Evolutionary conservation across 805 yeast genomes (phyloP).

Genomic region (Sugiyamaella lignohabitans): DNA sequence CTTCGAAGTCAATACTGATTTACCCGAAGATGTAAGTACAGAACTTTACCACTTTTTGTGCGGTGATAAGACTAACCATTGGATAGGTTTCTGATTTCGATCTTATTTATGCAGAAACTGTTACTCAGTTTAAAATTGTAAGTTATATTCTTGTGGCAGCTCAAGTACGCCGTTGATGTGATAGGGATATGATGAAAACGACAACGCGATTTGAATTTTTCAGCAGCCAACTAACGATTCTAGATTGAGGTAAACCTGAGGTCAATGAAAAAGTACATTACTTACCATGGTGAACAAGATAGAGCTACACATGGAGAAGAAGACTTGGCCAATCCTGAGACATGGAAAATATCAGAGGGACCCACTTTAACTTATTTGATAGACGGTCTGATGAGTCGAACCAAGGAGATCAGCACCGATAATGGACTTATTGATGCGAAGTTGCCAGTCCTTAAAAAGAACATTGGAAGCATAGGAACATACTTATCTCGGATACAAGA

Average conservation of each 20-base stretch:
- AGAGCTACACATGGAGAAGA: no score
- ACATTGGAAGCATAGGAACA: conserved; percentile 9
- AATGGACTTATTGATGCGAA: neutral
- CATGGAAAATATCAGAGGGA: neutral
- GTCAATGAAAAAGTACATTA: neutral
- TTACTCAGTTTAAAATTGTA: conserved; percentile 7
- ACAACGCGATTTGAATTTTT: no score
- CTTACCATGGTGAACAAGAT: no score
- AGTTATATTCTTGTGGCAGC: no score
- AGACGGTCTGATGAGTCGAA: neutral
- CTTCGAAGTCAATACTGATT: neutral
- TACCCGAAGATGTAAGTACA: neutral
- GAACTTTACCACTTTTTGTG: no score
- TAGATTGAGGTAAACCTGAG: conserved; percentile 3
- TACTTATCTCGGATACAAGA: conserved; percentile 17
- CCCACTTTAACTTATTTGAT: neutral
- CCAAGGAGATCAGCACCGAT: neutral
- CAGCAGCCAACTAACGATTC: no score
- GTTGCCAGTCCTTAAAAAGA: conserved; percentile 6
- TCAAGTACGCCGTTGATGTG: no score
- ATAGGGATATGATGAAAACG: no score
- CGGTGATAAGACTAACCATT: no score
- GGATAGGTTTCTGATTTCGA: conserved; percentile 9
- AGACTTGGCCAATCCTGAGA: no score
- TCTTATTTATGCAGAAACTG: conserved; percentile 7